A percentile compares a stretch with the other conserved stretches of the same genome.
phyloP scores from a whole-genome alignment of 2,329 filamentous ascomycete genomes.

The Arachnomyces sp. region DNA sequence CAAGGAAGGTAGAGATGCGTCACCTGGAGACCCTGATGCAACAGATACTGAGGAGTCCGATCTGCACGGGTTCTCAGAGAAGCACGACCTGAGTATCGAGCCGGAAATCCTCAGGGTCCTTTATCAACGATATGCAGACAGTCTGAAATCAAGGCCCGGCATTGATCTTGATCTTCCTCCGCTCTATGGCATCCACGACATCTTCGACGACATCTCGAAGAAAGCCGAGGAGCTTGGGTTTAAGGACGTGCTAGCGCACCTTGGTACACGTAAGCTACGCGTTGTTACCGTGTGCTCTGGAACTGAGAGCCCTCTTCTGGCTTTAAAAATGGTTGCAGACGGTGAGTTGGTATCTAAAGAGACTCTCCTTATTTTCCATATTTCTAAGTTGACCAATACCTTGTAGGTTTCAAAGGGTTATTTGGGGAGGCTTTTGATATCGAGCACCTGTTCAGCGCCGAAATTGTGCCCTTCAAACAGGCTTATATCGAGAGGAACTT shows the following conservation, averaged over 20 bases:
- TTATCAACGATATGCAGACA: no score
- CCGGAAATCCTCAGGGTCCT: no score
- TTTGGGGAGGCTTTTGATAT: constrained; percentile 34
- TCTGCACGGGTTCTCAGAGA: no score
- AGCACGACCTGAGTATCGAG: no score
- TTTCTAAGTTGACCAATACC: constrained; percentile 1
- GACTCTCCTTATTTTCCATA: background rate
- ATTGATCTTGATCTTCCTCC: constrained; percentile 36
- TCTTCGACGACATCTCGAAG: constrained; percentile 42
- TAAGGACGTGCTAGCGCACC: constrained; percentile 24
- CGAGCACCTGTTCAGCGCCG: constrained; percentile 53
- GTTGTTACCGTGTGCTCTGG: constrained; percentile 71
- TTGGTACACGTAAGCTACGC: constrained; percentile 35
- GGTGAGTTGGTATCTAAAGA: constrained; percentile 27
- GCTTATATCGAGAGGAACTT: constrained; percentile 57
- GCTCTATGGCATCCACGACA: constrained; percentile 38
- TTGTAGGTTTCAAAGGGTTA: constrained; percentile 25
- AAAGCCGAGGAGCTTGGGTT: constrained; percentile 30
- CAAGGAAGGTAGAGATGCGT: no score
- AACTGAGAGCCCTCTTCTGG: constrained; percentile 65
- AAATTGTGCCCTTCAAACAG: constrained; percentile 57
- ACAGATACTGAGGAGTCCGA: no score
- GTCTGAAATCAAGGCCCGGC: constrained; percentile 13
- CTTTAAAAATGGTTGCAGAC: constrained; percentile 49
- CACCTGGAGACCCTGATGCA: no score